Percentiles rank a stretch among this genome's conserved stretches.
These are phyloP conservation scores for Tremella yokohamensis DNA, from an alignment of 768 basidiomycete species.

Conservation along the genomic window DNA sequence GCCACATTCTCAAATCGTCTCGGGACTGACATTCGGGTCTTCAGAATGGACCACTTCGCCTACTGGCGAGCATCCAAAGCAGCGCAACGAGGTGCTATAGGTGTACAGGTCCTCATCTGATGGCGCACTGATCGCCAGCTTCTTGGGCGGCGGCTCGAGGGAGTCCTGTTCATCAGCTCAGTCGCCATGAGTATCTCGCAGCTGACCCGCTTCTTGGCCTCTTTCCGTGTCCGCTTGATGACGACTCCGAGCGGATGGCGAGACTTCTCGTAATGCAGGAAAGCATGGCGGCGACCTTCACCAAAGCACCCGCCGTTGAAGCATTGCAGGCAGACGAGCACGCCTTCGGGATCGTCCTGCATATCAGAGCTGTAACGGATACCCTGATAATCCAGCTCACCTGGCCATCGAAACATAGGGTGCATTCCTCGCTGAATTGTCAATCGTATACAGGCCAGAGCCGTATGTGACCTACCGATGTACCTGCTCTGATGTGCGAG, in stretches of 20 bases:
- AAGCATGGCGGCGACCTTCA: slow-evolving; percentile 64
- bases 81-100: slow-evolving; percentile 62
- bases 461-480: slow-evolving; percentile 27
- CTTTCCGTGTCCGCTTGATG: slow-evolving; percentile 68
- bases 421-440: slow-evolving; percentile 79
- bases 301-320: slow-evolving; percentile 87
- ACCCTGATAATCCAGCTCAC: slow-evolving; percentile 50
- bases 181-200: neutral
- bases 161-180: slow-evolving; percentile 57
- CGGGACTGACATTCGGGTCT: slow-evolving; percentile 30
- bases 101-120: slow-evolving; percentile 87
- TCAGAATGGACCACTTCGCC: slow-evolving; percentile 36
- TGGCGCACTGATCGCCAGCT: slow-evolving; percentile 73
- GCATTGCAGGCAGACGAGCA: slow-evolving; percentile 86
- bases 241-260: slow-evolving; percentile 76
- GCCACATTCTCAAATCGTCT: neutral
- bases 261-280: slow-evolving; percentile 66
- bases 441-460: slow-evolving; percentile 4
- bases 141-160: slow-evolving; percentile 78
- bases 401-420: slow-evolving; percentile 94
- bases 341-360: slow-evolving; percentile 68
- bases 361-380: slow-evolving; percentile 7
- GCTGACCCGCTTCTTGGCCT: slow-evolving; percentile 64
- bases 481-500: slow-evolving; percentile 34
- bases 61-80: slow-evolving; percentile 64